Conservation (phyloP, 306 rosid genomes). For the Vicia villosa region DNA sequence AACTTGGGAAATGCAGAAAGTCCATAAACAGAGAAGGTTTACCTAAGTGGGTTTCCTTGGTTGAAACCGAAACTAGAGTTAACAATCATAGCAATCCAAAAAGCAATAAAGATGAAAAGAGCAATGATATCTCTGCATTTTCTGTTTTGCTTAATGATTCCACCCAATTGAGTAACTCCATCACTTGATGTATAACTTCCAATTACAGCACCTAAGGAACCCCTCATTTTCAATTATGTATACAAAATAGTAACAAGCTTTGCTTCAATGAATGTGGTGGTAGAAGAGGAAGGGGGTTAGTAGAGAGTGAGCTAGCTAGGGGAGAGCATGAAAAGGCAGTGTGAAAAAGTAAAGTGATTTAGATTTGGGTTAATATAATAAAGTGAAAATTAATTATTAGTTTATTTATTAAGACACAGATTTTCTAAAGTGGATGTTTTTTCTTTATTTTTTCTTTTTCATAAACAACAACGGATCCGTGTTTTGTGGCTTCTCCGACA, state of each 20-base stretch:
- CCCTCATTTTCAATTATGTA: constrained; percentile 62
- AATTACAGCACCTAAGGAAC: constrained; percentile 90
- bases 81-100: constrained; percentile 95
- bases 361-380: constrained; percentile 57
- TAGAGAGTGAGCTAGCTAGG: constrained; percentile 35
- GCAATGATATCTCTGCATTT: constrained; percentile 82
- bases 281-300: too few species aligned
- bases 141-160: constrained; percentile 79
- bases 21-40: neutral
- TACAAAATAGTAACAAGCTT: constrained; percentile 24
- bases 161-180: constrained; percentile 74
- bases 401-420: constrained; percentile 52
- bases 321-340: constrained; percentile 31
- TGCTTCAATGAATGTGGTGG: too few species aligned
- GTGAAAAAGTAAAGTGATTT: constrained; percentile 42
- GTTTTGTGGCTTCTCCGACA: constrained; percentile 43
- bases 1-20: neutral
- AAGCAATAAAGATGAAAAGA: constrained; percentile 76
- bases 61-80: constrained; percentile 96
- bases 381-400: neutral
- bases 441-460: constrained; percentile 3
- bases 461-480: constrained; percentile 13
- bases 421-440: constrained; percentile 17
- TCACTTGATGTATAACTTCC: constrained; percentile 96
- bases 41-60: constrained; percentile 90